Evolutionary conservation across 208 protist genomes (phyloP), one percentile per base, ranked within the genome.

Genomic region (Trichomonas gallinae): DNA sequence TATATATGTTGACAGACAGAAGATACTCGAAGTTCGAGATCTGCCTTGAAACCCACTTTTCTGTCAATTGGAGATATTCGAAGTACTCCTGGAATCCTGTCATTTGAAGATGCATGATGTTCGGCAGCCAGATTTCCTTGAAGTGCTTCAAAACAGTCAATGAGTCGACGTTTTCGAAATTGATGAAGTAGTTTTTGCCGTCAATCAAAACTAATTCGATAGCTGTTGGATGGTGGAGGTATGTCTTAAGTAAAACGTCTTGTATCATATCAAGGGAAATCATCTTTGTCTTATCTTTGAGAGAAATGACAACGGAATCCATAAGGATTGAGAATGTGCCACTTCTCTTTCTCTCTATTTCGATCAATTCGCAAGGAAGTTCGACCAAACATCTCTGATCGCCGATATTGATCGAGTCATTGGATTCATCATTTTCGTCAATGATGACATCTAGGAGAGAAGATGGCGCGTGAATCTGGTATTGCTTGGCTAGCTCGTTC

Each of bases 21-120:
- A 96, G 63, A 82, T 96, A 96, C 40, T 96, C 93, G 26, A 96
- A 96, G 26, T 72, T 96, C 0, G 34, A 44, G 2, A 96, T 96
- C 38, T 48, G 11, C 21, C 49, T 0, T 44, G 23, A 34, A 45
- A 46, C 8, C 93, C 93, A 96, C 34, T 82, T 21, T 51, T 93
- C 87, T 4, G 87, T 93, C 0, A 89, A 8, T 45, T 6, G 2
- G 0, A 21, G 9, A 11, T 15, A 8, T 8, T 34, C 40, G 17
- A 89, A 89, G 38, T 44, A 89, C 0, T 31, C 38, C 3, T 15
- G 8, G 31, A 40, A 40, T 46, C 15, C 34, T 8, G 31, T 21
- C 40, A 26, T 89, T 17, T 89, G 83, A 15, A 89, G 10, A 46
- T 46, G 21, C 0, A 46, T 13, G 8, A 26, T 13, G 13, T 89